Conservation (phyloP, 768 basidiomycete genomes). For the Lyophyllum shimeji region DNA sequence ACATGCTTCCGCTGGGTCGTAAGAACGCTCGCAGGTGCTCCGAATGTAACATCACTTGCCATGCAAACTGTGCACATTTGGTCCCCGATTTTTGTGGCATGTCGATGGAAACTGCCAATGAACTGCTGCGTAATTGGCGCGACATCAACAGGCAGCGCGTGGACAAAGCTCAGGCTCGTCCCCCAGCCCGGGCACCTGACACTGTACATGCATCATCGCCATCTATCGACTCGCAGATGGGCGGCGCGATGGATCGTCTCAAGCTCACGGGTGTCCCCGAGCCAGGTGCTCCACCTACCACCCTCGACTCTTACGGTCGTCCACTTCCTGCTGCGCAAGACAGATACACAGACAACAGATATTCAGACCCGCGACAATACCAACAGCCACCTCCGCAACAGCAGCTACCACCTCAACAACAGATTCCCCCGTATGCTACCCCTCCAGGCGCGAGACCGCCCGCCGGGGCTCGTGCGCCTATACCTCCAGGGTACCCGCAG, state of each 20-base stretch:
- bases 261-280: conserved; percentile 44
- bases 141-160: conserved; percentile 81
- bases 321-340: conserved; percentile 35
- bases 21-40: conserved; percentile 96
- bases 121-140: conserved; percentile 84
- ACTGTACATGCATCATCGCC: conserved; percentile 32
- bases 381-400: conserved; percentile 29
- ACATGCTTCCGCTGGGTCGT: conserved; percentile 93
- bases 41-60: conserved; percentile 95
- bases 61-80: conserved; percentile 95
- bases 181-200: conserved; percentile 21
- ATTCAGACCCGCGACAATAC: conserved; percentile 41
- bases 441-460: conserved; percentile 37
- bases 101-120: conserved; percentile 99
- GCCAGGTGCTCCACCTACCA: conserved; percentile 26
- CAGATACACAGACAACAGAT: conserved; percentile 33
- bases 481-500: conserved; percentile 45
- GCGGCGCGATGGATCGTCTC: conserved; percentile 42
- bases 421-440: conserved; percentile 27
- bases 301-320: conserved; percentile 37
- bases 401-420: conserved; percentile 24
- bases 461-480: conserved; percentile 40
- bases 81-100: conserved; percentile 99
- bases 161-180: conserved; percentile 43
- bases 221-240: conserved; percentile 29